Base-by-base conservation (phyloP, 768 basidiomycete species). In the Phlebiopsis gigantea region DNA sequence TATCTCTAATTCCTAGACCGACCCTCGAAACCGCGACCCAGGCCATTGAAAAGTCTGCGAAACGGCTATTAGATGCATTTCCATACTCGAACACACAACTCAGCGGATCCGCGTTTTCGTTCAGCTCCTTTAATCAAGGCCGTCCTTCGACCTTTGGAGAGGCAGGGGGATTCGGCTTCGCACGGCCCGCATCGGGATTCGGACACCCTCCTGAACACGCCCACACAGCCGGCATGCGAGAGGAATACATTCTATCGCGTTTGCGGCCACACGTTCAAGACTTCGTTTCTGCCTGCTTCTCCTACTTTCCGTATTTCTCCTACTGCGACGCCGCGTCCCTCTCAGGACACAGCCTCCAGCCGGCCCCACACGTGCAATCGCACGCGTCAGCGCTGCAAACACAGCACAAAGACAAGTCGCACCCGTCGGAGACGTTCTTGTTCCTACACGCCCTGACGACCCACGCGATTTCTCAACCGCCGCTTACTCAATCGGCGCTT, bases 291-390 rank as follows among this genome's bases (percentile, higher is more conserved):
- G 81, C 85, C 28, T 88, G 82, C 68, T 78, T 84, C 68, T 87
- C 91, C 5, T 93, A 93, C 67, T 81, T 93, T 46, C 89, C 88
- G 2, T 93, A 93, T 67, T 93, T 93, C 67, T 87, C 90, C 21
- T 85, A 80, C 62, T 69, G 80, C 52, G 66, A 77, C 43, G 26
- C 62, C 51, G 55, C 62, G 63, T 61, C 65, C 64, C 53, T 63
- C 56, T 59, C 61, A 57, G 34, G 46, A 56, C 51, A 65, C 70
- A 50, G 60, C 70, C 62, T 58, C 24, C 61, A 62, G 19, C 41
- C 62, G 19, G 22, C 45, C 19, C 26, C 55, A 31, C 48, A 58
- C 46, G 51, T 55, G 21, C 61, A 73, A 52, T 73, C 75, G 22
- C 75, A 78, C 56, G 69, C 77, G n/a, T 67, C 75, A 7, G 68